Conservation (phyloP, 2,329 filamentous ascomycete genomes). For the Tolypocladium tropicale region DNA sequence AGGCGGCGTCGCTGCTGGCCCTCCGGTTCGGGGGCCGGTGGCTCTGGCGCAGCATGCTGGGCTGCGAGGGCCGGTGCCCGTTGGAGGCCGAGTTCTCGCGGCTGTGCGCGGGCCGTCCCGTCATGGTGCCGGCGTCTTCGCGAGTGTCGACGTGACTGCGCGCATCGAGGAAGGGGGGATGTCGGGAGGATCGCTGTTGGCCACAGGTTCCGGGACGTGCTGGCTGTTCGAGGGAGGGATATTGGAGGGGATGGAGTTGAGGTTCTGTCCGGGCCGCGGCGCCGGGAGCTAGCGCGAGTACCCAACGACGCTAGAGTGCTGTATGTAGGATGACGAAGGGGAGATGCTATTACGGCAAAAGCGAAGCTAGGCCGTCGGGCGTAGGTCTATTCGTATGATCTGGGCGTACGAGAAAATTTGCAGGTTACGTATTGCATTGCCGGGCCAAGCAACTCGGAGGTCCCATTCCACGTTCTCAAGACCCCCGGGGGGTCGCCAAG, state of each 20-base stretch:
- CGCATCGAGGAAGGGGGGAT: not conserved
- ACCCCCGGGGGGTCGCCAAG: not conserved
- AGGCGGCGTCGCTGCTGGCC: constrained; percentile 8
- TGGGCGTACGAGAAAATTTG: not conserved
- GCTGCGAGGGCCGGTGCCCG: constrained; percentile 29
- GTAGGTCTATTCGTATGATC: not conserved
- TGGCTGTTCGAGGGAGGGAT: not conserved
- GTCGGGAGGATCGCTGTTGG: not conserved
- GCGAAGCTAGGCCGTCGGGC: not conserved
- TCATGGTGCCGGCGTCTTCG: constrained; percentile 10
- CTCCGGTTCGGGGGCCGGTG: constrained; percentile 21
- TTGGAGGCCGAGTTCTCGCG: constrained; percentile 15
- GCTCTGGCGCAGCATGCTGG: constrained; percentile 36
- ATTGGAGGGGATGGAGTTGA: too few relatives aligned
- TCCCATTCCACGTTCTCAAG: not conserved
- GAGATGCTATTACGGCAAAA: not conserved
- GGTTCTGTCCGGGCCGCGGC: not conserved
- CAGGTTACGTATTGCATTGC: not conserved
- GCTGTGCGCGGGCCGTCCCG: constrained; percentile 15
- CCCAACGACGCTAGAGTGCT: too few relatives aligned
- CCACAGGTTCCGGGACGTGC: not conserved
- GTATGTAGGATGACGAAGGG: not conserved
- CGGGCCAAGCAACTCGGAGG: not conserved
- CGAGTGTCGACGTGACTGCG: not conserved
- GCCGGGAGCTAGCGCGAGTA: not conserved